Base-by-base conservation (phyloP, 768 basidiomycete species). In the Suillus weaverae region DNA sequence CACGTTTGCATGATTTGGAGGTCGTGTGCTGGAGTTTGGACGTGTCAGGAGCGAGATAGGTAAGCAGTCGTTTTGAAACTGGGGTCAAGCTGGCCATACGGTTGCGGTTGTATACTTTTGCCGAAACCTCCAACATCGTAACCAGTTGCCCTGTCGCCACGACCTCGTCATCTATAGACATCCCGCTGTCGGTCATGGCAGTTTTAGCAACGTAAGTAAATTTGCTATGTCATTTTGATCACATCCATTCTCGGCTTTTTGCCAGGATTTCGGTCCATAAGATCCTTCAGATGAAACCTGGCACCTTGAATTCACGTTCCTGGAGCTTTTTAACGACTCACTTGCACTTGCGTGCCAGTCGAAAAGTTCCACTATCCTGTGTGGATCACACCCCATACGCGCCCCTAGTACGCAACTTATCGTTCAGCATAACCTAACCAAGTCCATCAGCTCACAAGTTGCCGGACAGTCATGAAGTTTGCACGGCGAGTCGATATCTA, bases 401-500 rank as follows among this genome's bases (percentile, higher is more conserved):
- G 3, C n/a, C 14, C 14, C 0, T 8, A 48, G 46, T 13, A 55
- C 33, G 6, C 5, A 11, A 16, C 54, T 16, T 2, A 18, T 51
- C 30, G 13, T 26, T 30, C 8, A 32, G 30, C 50, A 32, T 20
- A 32, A 53, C 36, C 8, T 56, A 2, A 22, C 14, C 35, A 57
- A 16, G 55, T 57, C 16, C 22, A 18, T 13, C 10, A 41, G 39
- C 39, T 8, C 18, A 4, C 22, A 50, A 50, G 48, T 39, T 20
- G 4, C 56, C 3, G 38, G 9, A 38, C 18, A 48, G 61, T 44
- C 62, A 89, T 89, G 87, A 88, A 85, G 71, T 89, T 88, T 79
- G 81, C 82, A 69, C 80, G 79, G 87, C 87, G 64, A 69, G 81
- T 72, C 22, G 10, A 50, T 26, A 55, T 50, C 26, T 26, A 0